Evolutionary conservation across 2,329 filamentous ascomycete species (phyloP).

Genomic region (Epichloe coenophiala): DNA sequence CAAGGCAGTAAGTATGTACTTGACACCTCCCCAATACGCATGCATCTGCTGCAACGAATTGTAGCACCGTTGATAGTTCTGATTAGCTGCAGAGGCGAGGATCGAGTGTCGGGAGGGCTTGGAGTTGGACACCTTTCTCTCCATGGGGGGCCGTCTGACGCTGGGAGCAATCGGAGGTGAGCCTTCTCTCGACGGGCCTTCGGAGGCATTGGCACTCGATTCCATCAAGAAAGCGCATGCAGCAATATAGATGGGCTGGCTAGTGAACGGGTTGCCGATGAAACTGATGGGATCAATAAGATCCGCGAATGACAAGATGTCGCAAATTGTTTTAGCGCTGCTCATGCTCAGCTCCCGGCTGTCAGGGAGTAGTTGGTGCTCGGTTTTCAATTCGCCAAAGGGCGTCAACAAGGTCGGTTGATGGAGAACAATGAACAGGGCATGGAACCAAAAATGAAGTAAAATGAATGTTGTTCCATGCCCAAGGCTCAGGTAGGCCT

Average conservation of each 20-base stretch:
- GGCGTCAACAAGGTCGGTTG: constrained; percentile 72
- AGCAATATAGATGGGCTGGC: constrained; percentile 83
- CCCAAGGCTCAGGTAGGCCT: constrained; percentile 65
- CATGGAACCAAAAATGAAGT: constrained; percentile 81
- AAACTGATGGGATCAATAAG: constrained; percentile 76
- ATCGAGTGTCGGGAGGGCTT: constrained; percentile 55
- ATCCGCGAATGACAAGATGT: constrained; percentile 77
- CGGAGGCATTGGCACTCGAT: constrained; percentile 56
- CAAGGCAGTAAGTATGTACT: constrained; percentile 74
- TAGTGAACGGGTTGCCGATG: constrained; percentile 78
- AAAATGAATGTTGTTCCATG: constrained; percentile 81
- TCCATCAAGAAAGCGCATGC: constrained; percentile 83
- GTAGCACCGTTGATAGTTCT: constrained; percentile 80
- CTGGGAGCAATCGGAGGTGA: constrained; percentile 28
- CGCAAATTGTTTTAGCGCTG: constrained; percentile 81
- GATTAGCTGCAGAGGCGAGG: constrained; percentile 66
- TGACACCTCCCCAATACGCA: constrained; percentile 72
- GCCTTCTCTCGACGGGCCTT: constrained; percentile 39
- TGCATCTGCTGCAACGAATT: constrained; percentile 72
- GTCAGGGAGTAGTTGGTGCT: constrained; percentile 63
- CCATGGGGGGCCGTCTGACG: constrained; percentile 5
- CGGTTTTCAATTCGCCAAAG: constrained; percentile 44
- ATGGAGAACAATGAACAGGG: constrained; percentile 71
- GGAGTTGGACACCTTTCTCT: constrained; percentile 11
- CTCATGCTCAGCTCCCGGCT: constrained; percentile 76